Evolutionary conservation across 257 asterid species (phyloP).

Genomic region (Salvia splendens): DNA sequence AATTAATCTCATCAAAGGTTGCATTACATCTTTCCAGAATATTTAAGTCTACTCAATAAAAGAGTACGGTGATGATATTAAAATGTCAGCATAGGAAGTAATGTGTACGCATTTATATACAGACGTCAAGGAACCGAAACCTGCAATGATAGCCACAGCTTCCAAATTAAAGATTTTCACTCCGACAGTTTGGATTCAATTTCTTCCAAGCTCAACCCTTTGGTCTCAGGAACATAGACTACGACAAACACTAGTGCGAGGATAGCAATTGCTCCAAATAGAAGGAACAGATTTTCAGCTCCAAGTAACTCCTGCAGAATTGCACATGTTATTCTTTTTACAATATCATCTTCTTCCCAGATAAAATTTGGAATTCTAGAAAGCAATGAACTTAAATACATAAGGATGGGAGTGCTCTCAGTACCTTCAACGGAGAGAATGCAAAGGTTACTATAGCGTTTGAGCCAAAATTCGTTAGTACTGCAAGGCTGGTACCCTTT

Average conservation of each 20-base stretch:
- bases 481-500: constrained; percentile 97
- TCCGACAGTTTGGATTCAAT: constrained; percentile 81
- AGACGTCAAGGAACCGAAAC: constrained; percentile 24
- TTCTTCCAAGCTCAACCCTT: constrained; percentile 98
- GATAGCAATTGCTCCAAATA: constrained; percentile 79
- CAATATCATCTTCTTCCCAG: not conserved
- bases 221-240: constrained; percentile 81
- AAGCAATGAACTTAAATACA: not conserved
- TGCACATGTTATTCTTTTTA: not conserved
- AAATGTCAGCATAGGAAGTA: constrained; percentile 16
- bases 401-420: not conserved
- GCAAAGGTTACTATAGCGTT: constrained; percentile 97
- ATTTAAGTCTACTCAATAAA: not conserved
- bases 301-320: constrained; percentile 79
- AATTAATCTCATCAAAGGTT: not conserved
- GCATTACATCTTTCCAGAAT: constrained; percentile 15
- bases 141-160: not conserved
- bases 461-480: constrained; percentile 89
- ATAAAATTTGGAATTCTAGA: not conserved
- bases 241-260: constrained; percentile 68
- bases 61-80: not conserved
- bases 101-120: not conserved
- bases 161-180: constrained; percentile 41
- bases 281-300: constrained; percentile 85
- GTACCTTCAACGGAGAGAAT: constrained; percentile 88